These are phyloP conservation scores for Didymella sp. DNA, from an alignment of 2,329 filamentous ascomycete species.

Conservation along the genomic window DNA sequence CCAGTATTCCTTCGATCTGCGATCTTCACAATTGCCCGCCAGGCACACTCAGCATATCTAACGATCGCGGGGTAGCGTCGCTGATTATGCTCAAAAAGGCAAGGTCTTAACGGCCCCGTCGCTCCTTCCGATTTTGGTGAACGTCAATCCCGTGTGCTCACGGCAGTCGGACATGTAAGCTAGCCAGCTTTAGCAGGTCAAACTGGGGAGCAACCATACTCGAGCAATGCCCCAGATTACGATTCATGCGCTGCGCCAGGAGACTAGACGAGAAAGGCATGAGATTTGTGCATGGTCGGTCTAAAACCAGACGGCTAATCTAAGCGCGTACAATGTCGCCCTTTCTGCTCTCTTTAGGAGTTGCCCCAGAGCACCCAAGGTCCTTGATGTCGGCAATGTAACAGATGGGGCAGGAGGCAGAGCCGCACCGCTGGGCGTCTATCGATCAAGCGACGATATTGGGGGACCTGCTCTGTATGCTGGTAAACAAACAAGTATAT, in stretches of 20 bases:
- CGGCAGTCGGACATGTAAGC: slow-evolving; percentile 14
- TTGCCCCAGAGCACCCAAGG: background rate
- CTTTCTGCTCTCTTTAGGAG: slow-evolving; percentile 16
- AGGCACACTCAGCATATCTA: background rate
- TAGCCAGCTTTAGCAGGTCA: slow-evolving; percentile 20
- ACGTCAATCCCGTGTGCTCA: slow-evolving; percentile 13
- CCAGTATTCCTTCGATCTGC: slow-evolving; percentile 14
- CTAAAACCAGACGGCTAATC: background rate
- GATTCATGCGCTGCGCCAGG: slow-evolving; percentile 12
- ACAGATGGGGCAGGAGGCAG: slow-evolving; percentile 15
- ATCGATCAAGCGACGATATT: background rate
- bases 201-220: background rate
- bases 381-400: slow-evolving; percentile 2
- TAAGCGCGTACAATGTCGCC: slow-evolving; percentile 10
- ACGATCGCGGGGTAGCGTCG: slow-evolving; percentile 16
- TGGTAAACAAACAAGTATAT: background rate
- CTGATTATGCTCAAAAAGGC: slow-evolving; percentile 4
- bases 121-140: slow-evolving; percentile 18
- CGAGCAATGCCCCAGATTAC: background rate
- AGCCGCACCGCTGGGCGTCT: background rate
- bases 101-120: background rate
- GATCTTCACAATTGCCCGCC: background rate
- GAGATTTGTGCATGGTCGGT: slow-evolving; percentile 4
- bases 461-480: background rate
- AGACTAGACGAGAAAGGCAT: background rate